Conservation (phyloP, 1,139 yeast genomes). For the Yamadazyma oceani region DNA sequence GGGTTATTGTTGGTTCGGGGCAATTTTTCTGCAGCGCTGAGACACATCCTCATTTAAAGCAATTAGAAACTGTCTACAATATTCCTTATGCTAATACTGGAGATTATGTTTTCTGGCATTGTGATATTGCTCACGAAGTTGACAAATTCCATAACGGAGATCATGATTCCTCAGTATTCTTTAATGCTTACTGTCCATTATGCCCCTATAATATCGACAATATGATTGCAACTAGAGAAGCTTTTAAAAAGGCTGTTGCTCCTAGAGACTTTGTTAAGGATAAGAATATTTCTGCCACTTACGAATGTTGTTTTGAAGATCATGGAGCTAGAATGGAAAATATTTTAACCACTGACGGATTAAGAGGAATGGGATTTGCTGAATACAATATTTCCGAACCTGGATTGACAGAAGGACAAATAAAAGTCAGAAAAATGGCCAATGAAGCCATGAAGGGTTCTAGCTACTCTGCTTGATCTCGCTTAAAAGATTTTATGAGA, state of each 20-base stretch:
- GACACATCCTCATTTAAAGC: slow-evolving; percentile 30
- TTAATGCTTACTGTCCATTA: slow-evolving; percentile 20
- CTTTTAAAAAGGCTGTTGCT: slow-evolving; percentile 23
- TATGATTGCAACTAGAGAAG: slow-evolving; percentile 24
- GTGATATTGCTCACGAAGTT: slow-evolving; percentile 49
- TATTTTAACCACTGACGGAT: slow-evolving; percentile 21
- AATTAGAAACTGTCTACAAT: slow-evolving; percentile 23
- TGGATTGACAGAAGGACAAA: slow-evolving; percentile 23
- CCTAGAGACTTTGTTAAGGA: slow-evolving; percentile 13
- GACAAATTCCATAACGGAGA: slow-evolving; percentile 40
- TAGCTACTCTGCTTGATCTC: neutral
- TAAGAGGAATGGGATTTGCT: slow-evolving; percentile 23
- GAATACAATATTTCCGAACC: slow-evolving; percentile 14
- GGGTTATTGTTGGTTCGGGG: slow-evolving; percentile 22
- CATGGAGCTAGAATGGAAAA: slow-evolving; percentile 17
- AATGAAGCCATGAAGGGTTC: slow-evolving; percentile 13
- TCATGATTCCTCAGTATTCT: slow-evolving; percentile 38
- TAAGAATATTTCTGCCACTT: neutral
- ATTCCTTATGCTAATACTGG: slow-evolving; percentile 38
- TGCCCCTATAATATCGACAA: slow-evolving; percentile 16
- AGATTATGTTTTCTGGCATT: slow-evolving; percentile 52
- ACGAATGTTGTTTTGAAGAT: slow-evolving; percentile 18
- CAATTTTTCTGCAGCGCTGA: slow-evolving; percentile 19
- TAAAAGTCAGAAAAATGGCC: slow-evolving; percentile 19
- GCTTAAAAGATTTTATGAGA: neutral